Base-by-base conservation (phyloP, 1,284 basidiomycete genomes). In the Phellopilus nigrolimitatus region DNA sequence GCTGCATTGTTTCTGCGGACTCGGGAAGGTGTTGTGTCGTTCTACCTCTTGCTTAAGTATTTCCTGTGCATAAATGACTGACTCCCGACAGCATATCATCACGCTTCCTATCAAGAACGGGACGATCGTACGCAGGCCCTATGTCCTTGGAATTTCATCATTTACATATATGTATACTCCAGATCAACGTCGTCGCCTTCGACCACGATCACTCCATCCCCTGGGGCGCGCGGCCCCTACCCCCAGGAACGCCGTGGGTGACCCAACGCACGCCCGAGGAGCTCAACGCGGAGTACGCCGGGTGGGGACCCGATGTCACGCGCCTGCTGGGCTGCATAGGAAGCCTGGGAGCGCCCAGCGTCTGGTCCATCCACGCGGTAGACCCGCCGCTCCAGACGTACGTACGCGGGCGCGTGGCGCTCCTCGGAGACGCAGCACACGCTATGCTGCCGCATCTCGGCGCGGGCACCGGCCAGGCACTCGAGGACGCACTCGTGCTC, bases 381-480 rank as follows among this genome's bases (percentile, higher is more conserved):
- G 59, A 72, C 50, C 78, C 78, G 0, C 73, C 73, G 1, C 64
- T 85, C 31, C 55, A 67, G 4, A 73, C 64, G 9, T 84, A 71
- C 56, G 66, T 73, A 19, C 68, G 69, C 25, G 74, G 71, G 0
- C 67, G 67, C 3, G 66, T 83, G 5, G 78, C 75, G 1, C 64
- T 85, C 13, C 65, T 81, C 9, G 81, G 81, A 4, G 82, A 84
- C 61, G 75, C 80, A 2, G 78, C 77, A 12, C 81, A 84, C 60
- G 78, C 69, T 0, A 83, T 80, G 72, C 62, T 73, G 15, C 79
- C 82, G 0, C 78, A 81, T 60, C 67, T 82, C n/a, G 80, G 80
- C 1, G 73, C 79, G 0, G 81, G 81, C 10, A 79, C 78, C 10
- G 78, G 80, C 0, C 81, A 83, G 64, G 80, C 78, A 0, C 70